These are phyloP conservation scores for Talaromyces sp. DNA, from an alignment of 2,329 filamentous ascomycete genomes.

Conservation along the genomic window DNA sequence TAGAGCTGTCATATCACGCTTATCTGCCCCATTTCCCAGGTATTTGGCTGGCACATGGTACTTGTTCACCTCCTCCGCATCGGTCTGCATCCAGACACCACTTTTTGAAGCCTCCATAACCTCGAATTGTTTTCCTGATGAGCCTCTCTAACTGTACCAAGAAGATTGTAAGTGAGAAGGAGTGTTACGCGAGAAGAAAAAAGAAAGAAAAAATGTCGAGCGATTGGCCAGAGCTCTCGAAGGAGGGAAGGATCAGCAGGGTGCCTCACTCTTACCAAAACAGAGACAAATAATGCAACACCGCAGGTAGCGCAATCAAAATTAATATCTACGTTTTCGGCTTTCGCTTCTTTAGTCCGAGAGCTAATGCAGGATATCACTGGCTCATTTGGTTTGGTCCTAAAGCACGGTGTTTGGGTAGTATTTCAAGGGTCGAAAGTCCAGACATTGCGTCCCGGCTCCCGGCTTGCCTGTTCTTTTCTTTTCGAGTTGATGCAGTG, in stretches of 20 bases:
- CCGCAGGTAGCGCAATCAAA: not conserved
- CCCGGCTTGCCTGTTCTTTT: no score
- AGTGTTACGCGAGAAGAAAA: not conserved
- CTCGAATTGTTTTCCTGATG: not conserved
- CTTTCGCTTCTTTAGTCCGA: not conserved
- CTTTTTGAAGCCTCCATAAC: not conserved
- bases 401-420: not conserved
- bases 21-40: slow-evolving; percentile 37
- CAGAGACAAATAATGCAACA: not conserved
- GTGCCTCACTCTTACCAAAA: not conserved
- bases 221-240: not conserved
- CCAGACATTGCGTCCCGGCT: not conserved
- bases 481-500: no score
- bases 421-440: not conserved
- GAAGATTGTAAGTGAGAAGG: not conserved
- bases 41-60: slow-evolving; percentile 34
- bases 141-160: not conserved
- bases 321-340: not conserved
- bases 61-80: slow-evolving; percentile 23
- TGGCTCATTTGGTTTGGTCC: not conserved
- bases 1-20: slow-evolving; percentile 37
- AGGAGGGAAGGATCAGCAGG: not conserved
- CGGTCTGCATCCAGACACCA: slow-evolving; percentile 8
- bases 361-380: not conserved
- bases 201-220: not conserved